Percentiles rank a stretch among this genome's conserved stretches.
Conservation (phyloP, 208 protist species). For the Angomonas deanei region DNA sequence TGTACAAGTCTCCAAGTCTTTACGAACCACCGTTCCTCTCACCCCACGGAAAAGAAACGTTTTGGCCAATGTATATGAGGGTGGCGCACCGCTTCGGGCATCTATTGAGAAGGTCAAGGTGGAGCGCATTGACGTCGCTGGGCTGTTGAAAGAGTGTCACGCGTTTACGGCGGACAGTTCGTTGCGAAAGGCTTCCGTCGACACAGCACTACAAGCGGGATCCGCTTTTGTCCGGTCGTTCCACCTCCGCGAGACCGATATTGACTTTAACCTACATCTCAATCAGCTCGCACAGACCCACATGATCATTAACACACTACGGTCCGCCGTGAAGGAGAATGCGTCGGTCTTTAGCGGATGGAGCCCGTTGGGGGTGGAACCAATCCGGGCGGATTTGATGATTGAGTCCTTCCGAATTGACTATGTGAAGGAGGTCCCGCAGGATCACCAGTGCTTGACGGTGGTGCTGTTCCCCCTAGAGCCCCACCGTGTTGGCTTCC, state of each 20-base stretch:
- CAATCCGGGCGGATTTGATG: slow-evolving; percentile 36
- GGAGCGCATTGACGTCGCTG: background rate
- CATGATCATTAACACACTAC: slow-evolving; percentile 53
- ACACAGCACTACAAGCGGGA: background rate
- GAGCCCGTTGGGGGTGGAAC: slow-evolving; percentile 13
- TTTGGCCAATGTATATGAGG: background rate
- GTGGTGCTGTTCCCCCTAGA: slow-evolving; percentile 23
- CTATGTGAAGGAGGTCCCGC: slow-evolving; percentile 61
- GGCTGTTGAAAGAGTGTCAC: background rate
- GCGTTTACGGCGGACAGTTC: background rate
- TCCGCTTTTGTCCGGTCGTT: slow-evolving; percentile 12
- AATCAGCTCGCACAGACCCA: slow-evolving; percentile 56
- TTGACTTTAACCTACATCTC: slow-evolving; percentile 75
- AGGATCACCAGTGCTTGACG: slow-evolving; percentile 19
- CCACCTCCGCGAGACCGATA: slow-evolving; percentile 52
- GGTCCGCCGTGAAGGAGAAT: slow-evolving; percentile 20
- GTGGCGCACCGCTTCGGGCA: background rate
- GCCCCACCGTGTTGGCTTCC: slow-evolving; percentile 19
- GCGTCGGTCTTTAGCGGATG: background rate
- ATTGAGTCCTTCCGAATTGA: slow-evolving; percentile 56
- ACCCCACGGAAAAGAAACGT: slow-evolving; percentile 2
- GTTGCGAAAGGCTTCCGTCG: background rate
- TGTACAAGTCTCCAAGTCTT: slow-evolving; percentile 42
- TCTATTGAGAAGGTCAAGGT: background rate
- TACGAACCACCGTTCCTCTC: slow-evolving; percentile 24